A percentile compares a stretch with the other conserved stretches of the same genome.
These are phyloP conservation scores for Furcasterigmium furcatum DNA, from an alignment of 2,329 filamentous ascomycete species.

Conservation along the genomic window DNA sequence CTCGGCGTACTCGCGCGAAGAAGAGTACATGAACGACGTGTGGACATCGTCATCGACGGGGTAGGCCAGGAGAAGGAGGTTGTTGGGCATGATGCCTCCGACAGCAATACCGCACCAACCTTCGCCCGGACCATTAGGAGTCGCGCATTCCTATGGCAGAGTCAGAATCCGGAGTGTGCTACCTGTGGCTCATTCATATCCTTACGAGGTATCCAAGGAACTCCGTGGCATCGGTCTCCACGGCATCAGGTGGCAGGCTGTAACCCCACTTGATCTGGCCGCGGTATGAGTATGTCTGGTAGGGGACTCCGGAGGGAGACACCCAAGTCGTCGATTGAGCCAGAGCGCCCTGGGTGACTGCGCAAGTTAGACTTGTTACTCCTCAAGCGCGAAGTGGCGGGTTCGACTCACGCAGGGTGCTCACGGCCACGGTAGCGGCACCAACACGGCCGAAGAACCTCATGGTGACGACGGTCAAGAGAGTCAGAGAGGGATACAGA, in stretches of 20 bases:
- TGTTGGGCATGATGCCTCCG: constrained; percentile 54
- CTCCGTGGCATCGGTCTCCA: constrained; percentile 45
- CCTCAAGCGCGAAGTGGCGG: too few relatives aligned
- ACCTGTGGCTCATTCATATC: neutral
- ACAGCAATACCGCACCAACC: constrained; percentile 59
- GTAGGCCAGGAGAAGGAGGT: constrained; percentile 57
- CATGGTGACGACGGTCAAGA: constrained; percentile 6
- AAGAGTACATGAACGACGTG: constrained; percentile 44
- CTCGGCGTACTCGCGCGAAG: constrained; percentile 35
- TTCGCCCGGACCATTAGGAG: constrained; percentile 37
- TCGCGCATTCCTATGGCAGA: constrained; percentile 38
- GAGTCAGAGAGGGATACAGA: neutral
- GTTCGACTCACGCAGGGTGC: constrained; percentile 6
- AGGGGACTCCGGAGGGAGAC: constrained; percentile 48
- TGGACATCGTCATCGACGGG: constrained; percentile 48
- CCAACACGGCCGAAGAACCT: constrained; percentile 9
- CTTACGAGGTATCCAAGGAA: constrained; percentile 58
- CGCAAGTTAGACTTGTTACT: neutral
- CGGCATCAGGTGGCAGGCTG: constrained; percentile 46
- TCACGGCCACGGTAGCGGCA: constrained; percentile 10
- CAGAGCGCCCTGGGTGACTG: constrained; percentile 9
- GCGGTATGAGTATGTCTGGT: constrained; percentile 47
- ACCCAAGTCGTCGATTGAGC: constrained; percentile 27
- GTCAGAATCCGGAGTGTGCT: neutral
- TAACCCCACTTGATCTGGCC: constrained; percentile 51